Percentiles rank a stretch among this genome's conserved stretches.
phyloP scores from a whole-genome alignment of 2,329 filamentous ascomycete species.

The Grosmannia clavigera region DNA sequence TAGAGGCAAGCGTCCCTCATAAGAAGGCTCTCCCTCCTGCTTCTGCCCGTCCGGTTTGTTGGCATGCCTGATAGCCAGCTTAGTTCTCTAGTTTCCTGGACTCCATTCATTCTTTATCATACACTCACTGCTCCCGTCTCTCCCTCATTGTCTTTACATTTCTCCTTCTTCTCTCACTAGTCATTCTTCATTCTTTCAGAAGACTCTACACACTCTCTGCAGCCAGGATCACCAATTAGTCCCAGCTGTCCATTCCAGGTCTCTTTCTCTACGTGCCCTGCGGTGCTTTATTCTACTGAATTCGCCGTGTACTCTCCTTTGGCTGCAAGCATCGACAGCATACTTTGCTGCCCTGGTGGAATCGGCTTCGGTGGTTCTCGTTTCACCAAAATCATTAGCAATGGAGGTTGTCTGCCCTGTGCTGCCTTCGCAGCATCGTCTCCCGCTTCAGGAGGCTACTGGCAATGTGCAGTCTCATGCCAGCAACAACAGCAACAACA shows the following conservation, averaged over 20 bases:
- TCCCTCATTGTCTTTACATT: neutral
- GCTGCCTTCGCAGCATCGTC: constrained; percentile 35
- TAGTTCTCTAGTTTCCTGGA: neutral
- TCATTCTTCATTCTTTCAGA: constrained; percentile 1
- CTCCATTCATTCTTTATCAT: neutral
- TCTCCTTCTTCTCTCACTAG: neutral
- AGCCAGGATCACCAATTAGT: neutral
- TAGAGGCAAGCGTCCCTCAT: neutral
- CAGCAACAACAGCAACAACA: constrained; percentile 5
- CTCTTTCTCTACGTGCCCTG: neutral
- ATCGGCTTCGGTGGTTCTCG: neutral
- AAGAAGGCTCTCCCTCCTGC: neutral
- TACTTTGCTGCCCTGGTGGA: neutral
- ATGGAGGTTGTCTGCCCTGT: constrained; percentile 33
- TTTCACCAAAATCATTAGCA: no score
- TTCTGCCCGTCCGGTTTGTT: neutral
- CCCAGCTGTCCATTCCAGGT: neutral
- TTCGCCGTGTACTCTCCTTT: no score
- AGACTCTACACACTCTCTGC: neutral
- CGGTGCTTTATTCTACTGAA: no score
- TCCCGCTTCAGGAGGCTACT: constrained; percentile 39
- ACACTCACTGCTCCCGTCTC: neutral
- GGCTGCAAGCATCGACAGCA: neutral
- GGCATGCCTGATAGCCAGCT: neutral
- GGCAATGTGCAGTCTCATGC: constrained; percentile 33